Base-by-base conservation (phyloP, 345 rosid species). In the Streptanthus diversifolius region DNA sequence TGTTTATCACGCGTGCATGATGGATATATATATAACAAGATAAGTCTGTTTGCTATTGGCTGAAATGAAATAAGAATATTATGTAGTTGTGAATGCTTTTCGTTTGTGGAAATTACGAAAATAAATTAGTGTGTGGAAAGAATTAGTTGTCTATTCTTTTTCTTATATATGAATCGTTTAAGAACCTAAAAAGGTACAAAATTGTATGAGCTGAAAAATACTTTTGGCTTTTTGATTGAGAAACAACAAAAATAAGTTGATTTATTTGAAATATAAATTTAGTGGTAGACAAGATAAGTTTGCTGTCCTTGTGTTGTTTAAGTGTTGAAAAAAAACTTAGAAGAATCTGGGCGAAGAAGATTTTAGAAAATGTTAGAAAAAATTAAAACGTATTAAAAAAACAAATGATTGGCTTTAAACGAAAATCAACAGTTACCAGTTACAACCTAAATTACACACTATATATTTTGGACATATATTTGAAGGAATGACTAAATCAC, bases 1-100 rank as follows among this genome's bases (percentile, higher is more conserved):
- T 9, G 44, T 54, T 60, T 68, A 24, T 75, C 57, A 52, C 74
- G 79, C 79, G 74, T 75, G 79, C 73, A 68, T 59, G 54, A 58
- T 66, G 37, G 32, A 56, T 7, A 74, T 67, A 33, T 67, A 33
- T 58, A 60, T 58, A 60, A 68, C 41, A 75, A 68, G 79, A 75
- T 53, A 68, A 60, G 11, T 27, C 3, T 60, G 45, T 40, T 60
- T 68, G 40, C 60, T 32, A 75, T 41, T 68, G 74, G 63, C 39
- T 60, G 73, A 68, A 51, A 60, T 60, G 56, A 15, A 68, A 66
- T 49, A 29, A 0, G 60, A 30, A 19, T 17, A 18, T 57, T 41
- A 33, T 21, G 47, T 67, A 19, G 39, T 48, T 48, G 37, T 49
- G 49, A 48, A 57, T 52, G 54, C 52, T 66, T 74, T 57, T 24